Evolutionary conservation across 192 early-diverging fungal species (phyloP).

Genomic region (Funneliformis geosporum): DNA sequence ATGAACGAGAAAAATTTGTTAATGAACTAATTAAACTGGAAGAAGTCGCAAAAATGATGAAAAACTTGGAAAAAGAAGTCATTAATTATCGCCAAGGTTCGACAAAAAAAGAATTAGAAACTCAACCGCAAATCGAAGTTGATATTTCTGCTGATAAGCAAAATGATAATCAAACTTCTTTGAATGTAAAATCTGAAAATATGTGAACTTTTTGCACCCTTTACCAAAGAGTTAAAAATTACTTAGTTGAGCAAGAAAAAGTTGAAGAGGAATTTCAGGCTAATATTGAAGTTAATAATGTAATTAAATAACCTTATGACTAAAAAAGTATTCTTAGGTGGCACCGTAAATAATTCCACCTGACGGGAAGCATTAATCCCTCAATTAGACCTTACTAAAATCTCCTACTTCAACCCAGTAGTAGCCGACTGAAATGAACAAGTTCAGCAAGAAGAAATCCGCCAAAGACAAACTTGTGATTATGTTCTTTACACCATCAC

Average conservation of each 20-base stretch:
- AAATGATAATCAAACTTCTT: too few relatives aligned
- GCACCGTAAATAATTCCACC: background rate
- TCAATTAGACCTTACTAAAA: too few relatives aligned
- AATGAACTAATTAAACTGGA: background rate
- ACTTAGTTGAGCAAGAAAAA: too few relatives aligned
- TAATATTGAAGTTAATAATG: too few relatives aligned
- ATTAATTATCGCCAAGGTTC: background rate
- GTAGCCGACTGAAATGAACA: background rate
- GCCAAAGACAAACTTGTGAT: slow-evolving; percentile 6
- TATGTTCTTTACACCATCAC: slow-evolving; percentile 8
- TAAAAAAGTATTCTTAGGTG: slow-evolving; percentile 23
- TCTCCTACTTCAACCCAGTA: slow-evolving; percentile 18
- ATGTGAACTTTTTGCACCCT: too few relatives aligned
- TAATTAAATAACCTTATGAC: too few relatives aligned
- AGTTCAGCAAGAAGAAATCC: slow-evolving; percentile 10
- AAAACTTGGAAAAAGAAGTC: background rate
- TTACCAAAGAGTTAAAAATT: too few relatives aligned
- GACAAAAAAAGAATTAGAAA: background rate
- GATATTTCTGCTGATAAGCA: too few relatives aligned
- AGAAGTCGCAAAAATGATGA: too few relatives aligned
- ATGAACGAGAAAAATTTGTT: background rate
- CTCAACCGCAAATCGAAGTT: background rate
- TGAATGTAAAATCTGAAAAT: background rate
- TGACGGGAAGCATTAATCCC: slow-evolving; percentile 10
- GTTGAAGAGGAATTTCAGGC: too few relatives aligned